Percentiles rank a stretch among this genome's conserved stretches.
These are phyloP conservation scores for Claviceps sp. DNA, from an alignment of 2,329 filamentous ascomycete genomes.

Conservation along the genomic window DNA sequence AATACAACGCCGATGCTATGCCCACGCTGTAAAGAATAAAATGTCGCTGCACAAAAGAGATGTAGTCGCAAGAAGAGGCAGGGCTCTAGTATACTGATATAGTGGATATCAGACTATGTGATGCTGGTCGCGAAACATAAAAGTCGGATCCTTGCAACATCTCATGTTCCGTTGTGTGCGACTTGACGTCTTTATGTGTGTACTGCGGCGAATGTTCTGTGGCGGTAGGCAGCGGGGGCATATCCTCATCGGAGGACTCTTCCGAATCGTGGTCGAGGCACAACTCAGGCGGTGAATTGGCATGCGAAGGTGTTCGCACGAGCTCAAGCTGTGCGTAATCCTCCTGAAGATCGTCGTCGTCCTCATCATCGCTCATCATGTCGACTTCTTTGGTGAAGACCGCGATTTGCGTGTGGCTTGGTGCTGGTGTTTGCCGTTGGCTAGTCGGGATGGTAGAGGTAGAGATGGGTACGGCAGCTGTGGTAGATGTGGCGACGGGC, in stretches of 20 bases:
- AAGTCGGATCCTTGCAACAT: slow-evolving; percentile 34
- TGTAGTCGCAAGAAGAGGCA: not conserved
- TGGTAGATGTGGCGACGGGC: slow-evolving; percentile 15
- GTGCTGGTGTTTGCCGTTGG: no score
- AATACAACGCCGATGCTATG: no score
- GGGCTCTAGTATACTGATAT: slow-evolving; percentile 41
- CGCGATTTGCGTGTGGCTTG: not conserved
- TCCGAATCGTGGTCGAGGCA: slow-evolving; percentile 54
- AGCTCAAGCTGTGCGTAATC: slow-evolving; percentile 53
- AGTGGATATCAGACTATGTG: slow-evolving; percentile 36
- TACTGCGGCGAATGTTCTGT: slow-evolving; percentile 45
- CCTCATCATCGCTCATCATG: slow-evolving; percentile 23
- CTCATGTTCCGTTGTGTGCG: slow-evolving; percentile 23
- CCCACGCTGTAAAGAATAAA: no score
- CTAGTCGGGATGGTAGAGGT: not conserved
- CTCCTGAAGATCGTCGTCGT: slow-evolving; percentile 44
- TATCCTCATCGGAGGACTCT: slow-evolving; percentile 57
- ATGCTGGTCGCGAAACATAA: slow-evolving; percentile 39
- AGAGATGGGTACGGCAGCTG: not conserved
- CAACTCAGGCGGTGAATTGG: slow-evolving; percentile 49
- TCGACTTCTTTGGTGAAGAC: slow-evolving; percentile 28
- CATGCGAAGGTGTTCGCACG: slow-evolving; percentile 54
- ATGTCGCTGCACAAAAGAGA: no score
- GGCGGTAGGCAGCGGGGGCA: slow-evolving; percentile 64
- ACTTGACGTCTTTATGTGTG: slow-evolving; percentile 39